phyloP scores from a whole-genome alignment of 208 protist species.

The Acanthamoeba sp. region DNA sequence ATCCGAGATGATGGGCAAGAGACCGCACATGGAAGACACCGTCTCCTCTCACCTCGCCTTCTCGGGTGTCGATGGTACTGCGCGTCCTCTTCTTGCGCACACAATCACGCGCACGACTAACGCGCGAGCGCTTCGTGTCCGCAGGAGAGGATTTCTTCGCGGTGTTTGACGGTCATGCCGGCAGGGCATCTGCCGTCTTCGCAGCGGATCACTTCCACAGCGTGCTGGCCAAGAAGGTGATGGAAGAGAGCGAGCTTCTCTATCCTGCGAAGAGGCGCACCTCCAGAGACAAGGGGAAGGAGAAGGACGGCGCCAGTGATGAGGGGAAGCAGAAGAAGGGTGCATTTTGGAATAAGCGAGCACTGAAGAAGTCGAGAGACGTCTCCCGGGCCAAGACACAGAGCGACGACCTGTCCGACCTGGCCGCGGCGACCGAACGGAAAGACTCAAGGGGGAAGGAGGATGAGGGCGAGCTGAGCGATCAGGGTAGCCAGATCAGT shows the following conservation, averaged over 20 bases:
- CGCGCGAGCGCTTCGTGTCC: neutral
- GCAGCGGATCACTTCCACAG: constrained; percentile 65
- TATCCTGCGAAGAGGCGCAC: neutral
- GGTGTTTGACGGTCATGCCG: constrained; percentile 73
- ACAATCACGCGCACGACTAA: neutral
- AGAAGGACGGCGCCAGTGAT: neutral
- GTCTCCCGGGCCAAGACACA: neutral
- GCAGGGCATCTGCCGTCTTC: constrained; percentile 62
- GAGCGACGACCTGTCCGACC: neutral
- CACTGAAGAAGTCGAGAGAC: constrained; percentile 16
- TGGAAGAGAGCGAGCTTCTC: neutral
- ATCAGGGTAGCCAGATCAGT: neutral
- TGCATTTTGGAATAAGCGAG: constrained; percentile 58
- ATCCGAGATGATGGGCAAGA: constrained; percentile 75
- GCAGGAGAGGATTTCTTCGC: constrained; percentile 70
- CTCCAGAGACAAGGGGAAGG: constrained; percentile 44
- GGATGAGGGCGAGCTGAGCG: neutral
- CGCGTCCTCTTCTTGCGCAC: neutral
- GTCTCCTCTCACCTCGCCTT: constrained; percentile 62
- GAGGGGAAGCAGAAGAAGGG: neutral
- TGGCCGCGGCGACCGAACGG: neutral
- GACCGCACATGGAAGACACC: constrained; percentile 73
- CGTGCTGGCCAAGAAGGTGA: constrained; percentile 64
- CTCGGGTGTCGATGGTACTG: constrained; percentile 19
- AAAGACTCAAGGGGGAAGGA: neutral